These are phyloP conservation scores for Rubus idaeus DNA, from an alignment of 306 rosid species.

Conservation along the genomic window DNA sequence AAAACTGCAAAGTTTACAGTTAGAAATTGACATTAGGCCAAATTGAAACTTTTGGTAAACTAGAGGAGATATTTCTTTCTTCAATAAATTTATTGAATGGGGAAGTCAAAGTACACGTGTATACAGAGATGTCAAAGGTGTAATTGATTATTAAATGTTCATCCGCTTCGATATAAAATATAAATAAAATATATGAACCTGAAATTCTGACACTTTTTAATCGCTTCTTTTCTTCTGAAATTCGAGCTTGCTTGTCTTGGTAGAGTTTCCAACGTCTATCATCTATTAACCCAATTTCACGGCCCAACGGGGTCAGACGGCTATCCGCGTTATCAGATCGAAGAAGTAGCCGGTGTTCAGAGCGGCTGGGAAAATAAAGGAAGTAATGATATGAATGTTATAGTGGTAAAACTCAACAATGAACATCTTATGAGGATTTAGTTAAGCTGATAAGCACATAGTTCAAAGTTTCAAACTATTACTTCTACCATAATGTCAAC, in stretches of 20 bases:
- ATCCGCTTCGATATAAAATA: neutral
- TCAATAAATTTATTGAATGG: neutral
- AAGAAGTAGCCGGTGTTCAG: conserved; percentile 93
- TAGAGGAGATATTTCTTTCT: neutral
- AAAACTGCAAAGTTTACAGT: neutral
- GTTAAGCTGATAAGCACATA: neutral
- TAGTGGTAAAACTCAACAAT: neutral
- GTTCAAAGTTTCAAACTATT: neutral
- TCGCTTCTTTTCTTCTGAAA: conserved; percentile 86
- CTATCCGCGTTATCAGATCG: conserved; percentile 97
- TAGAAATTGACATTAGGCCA: neutral
- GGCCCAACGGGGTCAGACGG: conserved; percentile 92
- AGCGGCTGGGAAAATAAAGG: conserved; percentile 57
- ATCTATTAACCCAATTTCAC: conserved; percentile 87
- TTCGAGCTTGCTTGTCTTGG: conserved; percentile 80
- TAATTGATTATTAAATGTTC: neutral
- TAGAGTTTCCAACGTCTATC: conserved; percentile 92
- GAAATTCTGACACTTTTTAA: conserved; percentile 75
- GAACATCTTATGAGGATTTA: neutral
- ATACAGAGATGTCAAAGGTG: neutral
- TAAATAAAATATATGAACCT: conserved; percentile 41
- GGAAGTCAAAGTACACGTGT: neutral
- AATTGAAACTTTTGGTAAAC: neutral
- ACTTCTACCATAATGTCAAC: neutral
- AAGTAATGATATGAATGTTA: neutral